Base-by-base conservation (phyloP, 352 stramenopile species). In the Globisporangium polare region DNA sequence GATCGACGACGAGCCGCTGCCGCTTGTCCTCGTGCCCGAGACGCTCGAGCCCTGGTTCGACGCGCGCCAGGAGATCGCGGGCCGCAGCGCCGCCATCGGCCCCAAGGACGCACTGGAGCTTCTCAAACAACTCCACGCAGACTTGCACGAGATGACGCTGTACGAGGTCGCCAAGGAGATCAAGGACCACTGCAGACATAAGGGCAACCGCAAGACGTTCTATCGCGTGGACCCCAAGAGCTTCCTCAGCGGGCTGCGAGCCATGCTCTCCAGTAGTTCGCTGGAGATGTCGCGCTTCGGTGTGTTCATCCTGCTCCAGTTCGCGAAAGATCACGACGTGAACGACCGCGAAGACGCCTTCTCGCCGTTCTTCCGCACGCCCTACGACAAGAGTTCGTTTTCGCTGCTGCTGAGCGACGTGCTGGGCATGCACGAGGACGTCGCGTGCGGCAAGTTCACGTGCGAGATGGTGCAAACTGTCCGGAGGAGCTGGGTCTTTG, bases 101-200 rank as follows among this genome's bases (percentile, higher is more conserved):
- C 66, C 75, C 26, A 77, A 65, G 5, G 75, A 88, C n/a, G 78
- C 77, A 5, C 50, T 64, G 5, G 69, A 72, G 42, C 67, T 89
- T 33, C 62, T 90, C 20, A 69, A 86, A 54, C 80, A 90, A 53
- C 67, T 92, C 49, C 88, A 88, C 60, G 68, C 80, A 9, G 71
- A 85, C 47, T 47, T 91, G 49, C 79, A 89, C 61, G 45, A 33
- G 1, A 75, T 90, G 22, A 73, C 77, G 33, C 69, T 89, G 1
- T 86, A 87, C 51, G 73, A 92, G 41, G 70, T 92, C 29, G 74
- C 77, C 35, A 85, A 84, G 62, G 66, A 63, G 61, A 68, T 92
- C 51, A 92, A 92, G 65, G 79, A 89, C 68, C 74, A 86, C 63
- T 92, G 80, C 62, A 72, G 83, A 22, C 78, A 90, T 76, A 67